phyloP scores from a whole-genome alignment of 371 early-diverging fungal species.

The Mucor plumbeus region DNA sequence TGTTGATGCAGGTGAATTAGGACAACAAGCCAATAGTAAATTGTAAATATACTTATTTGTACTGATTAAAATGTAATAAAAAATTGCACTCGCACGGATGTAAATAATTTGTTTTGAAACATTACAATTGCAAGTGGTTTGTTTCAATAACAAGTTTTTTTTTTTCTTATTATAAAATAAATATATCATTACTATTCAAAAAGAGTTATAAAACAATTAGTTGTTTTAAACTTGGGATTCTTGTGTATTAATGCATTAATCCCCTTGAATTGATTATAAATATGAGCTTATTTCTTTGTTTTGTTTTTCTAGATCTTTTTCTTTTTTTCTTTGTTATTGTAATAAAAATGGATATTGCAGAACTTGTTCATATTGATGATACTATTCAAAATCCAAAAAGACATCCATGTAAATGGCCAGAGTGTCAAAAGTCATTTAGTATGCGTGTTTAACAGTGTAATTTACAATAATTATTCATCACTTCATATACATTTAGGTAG shows the following conservation, averaged over 20 bases:
- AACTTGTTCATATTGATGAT: conserved; percentile 12
- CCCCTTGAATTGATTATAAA: conserved; percentile 1
- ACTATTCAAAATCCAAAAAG: neutral
- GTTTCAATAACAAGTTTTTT: too few species aligned
- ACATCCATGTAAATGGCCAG: conserved; percentile 20
- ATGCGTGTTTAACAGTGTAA: neutral
- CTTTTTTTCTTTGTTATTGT: neutral
- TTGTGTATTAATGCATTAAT: conserved; percentile 1
- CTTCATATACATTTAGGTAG: conserved; percentile 36
- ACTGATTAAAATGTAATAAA: neutral
- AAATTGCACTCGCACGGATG: neutral
- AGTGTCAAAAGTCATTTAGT: conserved; percentile 22
- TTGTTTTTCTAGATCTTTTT: neutral
- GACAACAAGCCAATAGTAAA: conserved; percentile 7
- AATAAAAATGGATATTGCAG: conserved; percentile 15
- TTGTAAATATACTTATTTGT: conserved; percentile 11
- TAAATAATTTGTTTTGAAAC: neutral
- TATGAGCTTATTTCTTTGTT: conserved; percentile 4
- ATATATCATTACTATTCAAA: too few species aligned
- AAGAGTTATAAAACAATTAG: too few species aligned
- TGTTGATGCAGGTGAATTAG: conserved; percentile 30
- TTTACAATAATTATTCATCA: neutral
- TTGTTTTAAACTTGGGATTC: too few species aligned
- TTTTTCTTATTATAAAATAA: too few species aligned
- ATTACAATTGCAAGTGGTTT: too few species aligned